phyloP scores from a whole-genome alignment of 2,329 filamentous ascomycete species.

The Gaeumannomyces sp. region DNA sequence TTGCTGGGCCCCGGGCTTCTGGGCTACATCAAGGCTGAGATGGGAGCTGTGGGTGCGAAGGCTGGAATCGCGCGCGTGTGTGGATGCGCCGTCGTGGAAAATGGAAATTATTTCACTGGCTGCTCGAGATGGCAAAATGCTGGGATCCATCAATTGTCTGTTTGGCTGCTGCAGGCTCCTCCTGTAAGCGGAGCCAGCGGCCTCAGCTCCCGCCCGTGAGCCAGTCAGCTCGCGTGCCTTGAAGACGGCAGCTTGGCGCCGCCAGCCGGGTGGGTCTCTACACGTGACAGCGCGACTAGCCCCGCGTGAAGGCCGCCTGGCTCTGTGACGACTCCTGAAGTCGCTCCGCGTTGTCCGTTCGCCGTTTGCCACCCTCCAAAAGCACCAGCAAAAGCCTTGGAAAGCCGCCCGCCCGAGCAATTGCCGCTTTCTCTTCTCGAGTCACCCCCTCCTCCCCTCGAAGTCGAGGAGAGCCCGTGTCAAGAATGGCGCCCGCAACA shows the following conservation, averaged over 20 bases:
- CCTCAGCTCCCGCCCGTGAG: neutral
- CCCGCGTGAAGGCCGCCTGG: neutral
- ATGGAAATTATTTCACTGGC: neutral
- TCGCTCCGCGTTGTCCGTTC: neutral
- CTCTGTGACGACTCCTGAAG: too few relatives aligned
- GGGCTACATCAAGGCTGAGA: constrained; percentile 10
- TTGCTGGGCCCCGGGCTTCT: constrained; percentile 22
- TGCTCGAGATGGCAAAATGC: neutral
- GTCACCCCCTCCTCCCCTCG: neutral
- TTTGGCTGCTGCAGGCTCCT: neutral
- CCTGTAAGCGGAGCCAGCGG: neutral
- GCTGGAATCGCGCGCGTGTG: neutral
- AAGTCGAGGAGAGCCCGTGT: neutral
- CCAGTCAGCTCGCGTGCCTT: neutral
- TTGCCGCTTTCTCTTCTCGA: too few relatives aligned
- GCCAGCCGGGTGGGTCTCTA: neutral
- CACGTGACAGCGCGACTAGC: neutral
- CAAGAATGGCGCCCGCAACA: neutral
- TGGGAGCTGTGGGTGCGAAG: neutral
- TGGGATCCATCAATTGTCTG: neutral
- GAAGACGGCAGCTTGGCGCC: neutral
- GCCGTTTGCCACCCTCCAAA: neutral
- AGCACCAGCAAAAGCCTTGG: neutral
- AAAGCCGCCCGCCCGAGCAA: too few relatives aligned
- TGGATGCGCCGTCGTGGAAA: neutral